Percentiles rank a stretch among this genome's conserved stretches.
phyloP scores from a whole-genome alignment of 2,329 filamentous ascomycete genomes.

The Penicillium sp. region DNA sequence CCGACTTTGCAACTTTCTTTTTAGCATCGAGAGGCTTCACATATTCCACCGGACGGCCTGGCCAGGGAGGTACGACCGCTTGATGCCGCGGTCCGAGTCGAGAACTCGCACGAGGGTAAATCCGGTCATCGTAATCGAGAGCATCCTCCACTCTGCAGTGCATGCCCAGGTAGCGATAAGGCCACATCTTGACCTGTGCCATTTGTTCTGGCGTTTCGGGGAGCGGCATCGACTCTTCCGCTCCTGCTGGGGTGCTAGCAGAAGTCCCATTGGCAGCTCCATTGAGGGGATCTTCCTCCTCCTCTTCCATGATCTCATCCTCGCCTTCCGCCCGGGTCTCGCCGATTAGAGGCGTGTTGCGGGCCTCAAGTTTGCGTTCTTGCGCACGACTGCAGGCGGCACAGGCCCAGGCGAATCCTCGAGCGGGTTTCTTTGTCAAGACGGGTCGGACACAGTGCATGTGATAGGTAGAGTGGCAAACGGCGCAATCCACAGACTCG shows the following conservation, averaged over 20 bases:
- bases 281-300: constrained; percentile 65
- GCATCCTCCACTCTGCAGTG: constrained; percentile 95
- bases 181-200: constrained; percentile 90
- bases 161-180: constrained; percentile 89
- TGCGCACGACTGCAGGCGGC: constrained; percentile 94
- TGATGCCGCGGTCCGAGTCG: constrained; percentile 87
- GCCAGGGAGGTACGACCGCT: constrained; percentile 78
- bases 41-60: constrained; percentile 78
- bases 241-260: constrained; percentile 58
- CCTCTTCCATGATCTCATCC: constrained; percentile 60
- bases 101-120: constrained; percentile 92
- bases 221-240: constrained; percentile 51
- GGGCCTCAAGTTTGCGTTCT: constrained; percentile 83
- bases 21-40: constrained; percentile 84
- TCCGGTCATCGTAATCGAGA: constrained; percentile 92
- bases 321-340: constrained; percentile 51
- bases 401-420: constrained; percentile 97
- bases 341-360: constrained; percentile 71
- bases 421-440: constrained; percentile 88
- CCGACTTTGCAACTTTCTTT: constrained; percentile 64
- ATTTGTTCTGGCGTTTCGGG: constrained; percentile 77
- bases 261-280: constrained; percentile 52
- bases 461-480: constrained; percentile 92
- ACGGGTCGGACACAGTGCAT: constrained; percentile 96
- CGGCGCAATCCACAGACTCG: constrained; percentile 94